phyloP scores from a whole-genome alignment of 768 basidiomycete species.

The Boletus rex-veris region DNA sequence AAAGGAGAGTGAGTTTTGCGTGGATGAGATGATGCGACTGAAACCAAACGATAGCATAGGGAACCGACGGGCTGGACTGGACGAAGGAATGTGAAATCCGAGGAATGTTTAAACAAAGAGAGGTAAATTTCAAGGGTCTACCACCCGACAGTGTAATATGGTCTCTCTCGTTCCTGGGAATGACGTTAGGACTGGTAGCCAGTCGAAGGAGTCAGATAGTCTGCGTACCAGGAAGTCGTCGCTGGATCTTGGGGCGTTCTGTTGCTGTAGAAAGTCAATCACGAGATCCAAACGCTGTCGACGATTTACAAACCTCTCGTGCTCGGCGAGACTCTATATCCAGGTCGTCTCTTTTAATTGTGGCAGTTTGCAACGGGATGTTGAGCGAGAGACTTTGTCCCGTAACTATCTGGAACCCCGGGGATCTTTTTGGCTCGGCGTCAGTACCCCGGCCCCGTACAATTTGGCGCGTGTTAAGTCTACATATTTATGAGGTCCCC shows the following conservation, averaged over 20 bases:
- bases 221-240: constrained; percentile 7
- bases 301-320: constrained; percentile 9
- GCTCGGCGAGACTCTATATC: background rate
- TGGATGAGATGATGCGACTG: background rate
- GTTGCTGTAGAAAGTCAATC: background rate
- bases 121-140: background rate
- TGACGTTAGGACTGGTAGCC: background rate
- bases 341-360: background rate
- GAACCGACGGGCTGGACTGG: background rate
- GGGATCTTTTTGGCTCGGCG: constrained; percentile 23
- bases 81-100: background rate
- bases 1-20: background rate
- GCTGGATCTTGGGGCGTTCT: background rate
- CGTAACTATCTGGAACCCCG: constrained; percentile 28
- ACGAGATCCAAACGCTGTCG: background rate
- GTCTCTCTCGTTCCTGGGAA: background rate
- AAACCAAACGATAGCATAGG: constrained; percentile 1
- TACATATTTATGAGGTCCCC: constrained; percentile 25
- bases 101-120: background rate
- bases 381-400: background rate
- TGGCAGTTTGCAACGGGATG: constrained; percentile 2
- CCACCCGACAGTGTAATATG: constrained; percentile 11
- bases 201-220: background rate
- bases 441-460: constrained; percentile 57
- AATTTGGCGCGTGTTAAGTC: constrained; percentile 58